Conservation (phyloP, 768 basidiomycete species). For the Tephrocybe sp. region DNA sequence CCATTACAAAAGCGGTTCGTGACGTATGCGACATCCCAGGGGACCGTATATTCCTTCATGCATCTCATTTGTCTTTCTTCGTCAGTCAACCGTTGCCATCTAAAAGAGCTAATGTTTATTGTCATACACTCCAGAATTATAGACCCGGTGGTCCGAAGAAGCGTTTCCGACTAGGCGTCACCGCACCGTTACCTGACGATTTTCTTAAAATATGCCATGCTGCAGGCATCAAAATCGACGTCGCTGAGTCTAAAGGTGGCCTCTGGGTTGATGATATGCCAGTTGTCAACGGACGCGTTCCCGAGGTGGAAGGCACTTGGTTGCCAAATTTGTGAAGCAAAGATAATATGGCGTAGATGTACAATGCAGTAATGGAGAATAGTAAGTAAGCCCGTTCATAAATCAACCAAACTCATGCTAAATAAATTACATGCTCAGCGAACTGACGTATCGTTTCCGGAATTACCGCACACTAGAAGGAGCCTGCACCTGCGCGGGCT, state of each 20-base stretch:
- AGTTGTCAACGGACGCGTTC: conserved; percentile 30
- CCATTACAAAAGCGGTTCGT: conserved; percentile 24
- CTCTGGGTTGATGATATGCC: conserved; percentile 42
- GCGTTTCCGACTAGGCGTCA: conserved; percentile 50
- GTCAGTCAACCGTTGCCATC: too few relatives aligned
- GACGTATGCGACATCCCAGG: conserved; percentile 31
- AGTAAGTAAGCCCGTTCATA: conserved; percentile 6
- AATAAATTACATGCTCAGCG: too few relatives aligned
- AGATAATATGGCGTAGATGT: conserved; percentile 3
- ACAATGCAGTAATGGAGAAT: conserved; percentile 8
- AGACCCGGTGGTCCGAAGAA: conserved; percentile 40
- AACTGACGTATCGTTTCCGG: too few relatives aligned
- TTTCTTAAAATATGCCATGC: conserved; percentile 51
- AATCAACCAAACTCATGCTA: background rate
- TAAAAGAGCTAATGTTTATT: too few relatives aligned
- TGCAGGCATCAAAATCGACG: conserved; percentile 38
- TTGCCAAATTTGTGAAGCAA: conserved; percentile 7
- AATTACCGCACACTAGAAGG: conserved; percentile 11
- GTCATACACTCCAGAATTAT: conserved; percentile 41
- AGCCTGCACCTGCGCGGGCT: conserved; percentile 12
- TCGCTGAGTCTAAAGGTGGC: conserved; percentile 39
- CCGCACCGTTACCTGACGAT: conserved; percentile 55
- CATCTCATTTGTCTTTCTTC: conserved; percentile 52
- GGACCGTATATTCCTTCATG: conserved; percentile 59
- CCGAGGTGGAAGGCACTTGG: conserved; percentile 38